Evolutionary conservation across 106 monocot genomes (phyloP), one percentile per base, ranked within the genome.

Genomic region (Dendrobium nobile): DNA sequence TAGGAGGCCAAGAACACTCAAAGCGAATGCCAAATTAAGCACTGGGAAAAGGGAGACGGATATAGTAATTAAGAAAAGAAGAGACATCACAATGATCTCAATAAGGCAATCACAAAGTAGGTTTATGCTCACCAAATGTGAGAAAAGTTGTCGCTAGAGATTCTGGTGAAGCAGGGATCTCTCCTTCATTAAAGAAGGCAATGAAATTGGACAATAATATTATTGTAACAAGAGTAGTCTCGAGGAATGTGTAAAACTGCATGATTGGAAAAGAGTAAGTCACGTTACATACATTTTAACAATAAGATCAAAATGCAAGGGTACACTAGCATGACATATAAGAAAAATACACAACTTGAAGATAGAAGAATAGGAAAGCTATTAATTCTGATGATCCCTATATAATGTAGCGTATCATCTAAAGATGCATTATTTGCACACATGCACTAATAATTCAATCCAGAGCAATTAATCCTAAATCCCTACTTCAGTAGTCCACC

Each of bases 211-310:
- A 89, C 75, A 95, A 81, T 40, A 95, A 78, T 65, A 91, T 84
- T 4, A 95, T 72, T 9, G 95, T 89, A 64, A 93, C 95, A 41
- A 95, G 88, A 22, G 91, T 82, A 45, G 95, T 93, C 86, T 91
- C 95, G 47, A 95, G 89, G 86, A 93, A 88, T 37, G 95, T 90
- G 78, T 95, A 92, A 45, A 95, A 89, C 95, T 95, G 89, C 77
- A 93, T 41, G 47, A 45, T 64, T 9, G 26, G 26, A 24, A 64
- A 64, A 15, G 16, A 13, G 2, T 15, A 13, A 51, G 51, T 47
- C 11, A 47, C 11, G 47, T 51, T 13, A 51, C 51, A 51, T 51
- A 51, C 9, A 51, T 11, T 13, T 0, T 11, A 51, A 51, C 9
- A 15, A 51, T 11, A 51, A 51, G 15, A 51, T 13, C 11, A 51